Evolutionary conservation across 208 protist species (phyloP).

Genomic region (Acanthamoeba castellanii): DNA sequence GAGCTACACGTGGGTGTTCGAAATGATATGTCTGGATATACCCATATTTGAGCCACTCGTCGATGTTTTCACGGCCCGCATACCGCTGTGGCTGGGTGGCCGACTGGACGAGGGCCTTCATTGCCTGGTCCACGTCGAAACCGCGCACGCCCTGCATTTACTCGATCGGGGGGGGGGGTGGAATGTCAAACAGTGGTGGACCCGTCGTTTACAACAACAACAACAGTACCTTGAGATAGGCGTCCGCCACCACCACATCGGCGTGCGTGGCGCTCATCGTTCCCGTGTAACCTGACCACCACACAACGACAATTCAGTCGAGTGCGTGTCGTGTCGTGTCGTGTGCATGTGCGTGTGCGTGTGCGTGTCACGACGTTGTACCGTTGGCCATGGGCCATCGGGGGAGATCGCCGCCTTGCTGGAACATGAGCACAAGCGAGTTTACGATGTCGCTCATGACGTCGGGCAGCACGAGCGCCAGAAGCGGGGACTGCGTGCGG

Average conservation of each 20-base stretch:
- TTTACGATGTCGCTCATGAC: constrained; percentile 25
- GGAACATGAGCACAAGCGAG: constrained; percentile 43
- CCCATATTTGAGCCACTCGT: constrained; percentile 23
- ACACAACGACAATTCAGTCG: neutral
- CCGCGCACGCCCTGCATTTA: neutral
- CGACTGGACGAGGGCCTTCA: constrained; percentile 26
- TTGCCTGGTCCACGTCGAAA: neutral
- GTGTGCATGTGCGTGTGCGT: neutral
- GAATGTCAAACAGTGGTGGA: neutral
- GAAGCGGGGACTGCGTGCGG: constrained; percentile 24
- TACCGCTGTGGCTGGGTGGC: neutral
- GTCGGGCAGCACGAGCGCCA: constrained; percentile 19
- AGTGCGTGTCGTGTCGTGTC: neutral
- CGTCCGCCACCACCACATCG: constrained; percentile 41
- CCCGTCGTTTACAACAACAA: neutral
- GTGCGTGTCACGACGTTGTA: neutral
- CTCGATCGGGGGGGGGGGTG: neutral
- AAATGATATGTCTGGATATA: no score
- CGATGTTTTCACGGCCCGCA: neutral
- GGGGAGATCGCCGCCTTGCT: constrained; percentile 57
- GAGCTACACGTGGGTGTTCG: no score
- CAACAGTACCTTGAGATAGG: neutral
- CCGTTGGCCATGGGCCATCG: constrained; percentile 69
- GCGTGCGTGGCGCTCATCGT: constrained; percentile 64
- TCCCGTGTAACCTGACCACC: constrained; percentile 11